phyloP scores from a whole-genome alignment of 1,284 basidiomycete genomes.

The Fistulinella staudtii region DNA sequence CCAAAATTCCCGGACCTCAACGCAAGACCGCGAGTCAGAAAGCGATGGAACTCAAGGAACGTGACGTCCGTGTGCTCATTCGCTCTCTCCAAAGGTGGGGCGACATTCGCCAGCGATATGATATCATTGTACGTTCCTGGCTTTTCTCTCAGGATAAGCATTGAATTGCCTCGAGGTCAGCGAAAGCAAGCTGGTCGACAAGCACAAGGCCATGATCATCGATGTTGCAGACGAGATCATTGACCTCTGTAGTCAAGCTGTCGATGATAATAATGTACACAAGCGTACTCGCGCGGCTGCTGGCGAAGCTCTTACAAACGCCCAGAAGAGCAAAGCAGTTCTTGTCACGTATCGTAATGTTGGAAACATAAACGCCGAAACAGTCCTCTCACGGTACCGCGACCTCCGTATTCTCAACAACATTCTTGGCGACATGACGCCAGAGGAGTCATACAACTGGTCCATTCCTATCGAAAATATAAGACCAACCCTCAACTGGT shows the following conservation, averaged over 20 bases:
- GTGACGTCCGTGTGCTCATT: constrained; percentile 94
- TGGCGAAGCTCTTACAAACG: constrained; percentile 82
- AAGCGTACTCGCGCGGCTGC: constrained; percentile 73
- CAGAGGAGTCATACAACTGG: constrained; percentile 78
- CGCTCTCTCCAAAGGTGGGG: constrained; percentile 97
- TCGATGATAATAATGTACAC: constrained; percentile 80
- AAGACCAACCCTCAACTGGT: constrained; percentile 93
- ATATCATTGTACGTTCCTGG: constrained; percentile 71
- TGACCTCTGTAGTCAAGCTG: constrained; percentile 78
- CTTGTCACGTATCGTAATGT: constrained; percentile 89
- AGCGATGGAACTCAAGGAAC: constrained; percentile 94
- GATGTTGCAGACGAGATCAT: constrained; percentile 94
- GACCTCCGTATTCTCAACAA: constrained; percentile 89
- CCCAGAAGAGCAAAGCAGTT: constrained; percentile 93
- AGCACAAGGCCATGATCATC: constrained; percentile 91
- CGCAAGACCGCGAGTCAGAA: constrained; percentile 87
- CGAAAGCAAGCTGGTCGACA: constrained; percentile 92
- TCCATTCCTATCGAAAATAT: constrained; percentile 88
- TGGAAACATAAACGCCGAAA: constrained; percentile 96
- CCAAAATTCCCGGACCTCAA: constrained; percentile 62
- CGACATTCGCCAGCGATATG: constrained; percentile 92
- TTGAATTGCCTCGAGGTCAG: constrained; percentile 52
- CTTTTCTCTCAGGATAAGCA: constrained; percentile 9
- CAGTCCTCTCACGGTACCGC: constrained; percentile 85
- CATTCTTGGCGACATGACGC: constrained; percentile 60